A percentile compares a stretch with the other conserved stretches of the same genome.
Evolutionary conservation across 1,284 basidiomycete genomes (phyloP).

Genomic region (Cryptococcus sp.): DNA sequence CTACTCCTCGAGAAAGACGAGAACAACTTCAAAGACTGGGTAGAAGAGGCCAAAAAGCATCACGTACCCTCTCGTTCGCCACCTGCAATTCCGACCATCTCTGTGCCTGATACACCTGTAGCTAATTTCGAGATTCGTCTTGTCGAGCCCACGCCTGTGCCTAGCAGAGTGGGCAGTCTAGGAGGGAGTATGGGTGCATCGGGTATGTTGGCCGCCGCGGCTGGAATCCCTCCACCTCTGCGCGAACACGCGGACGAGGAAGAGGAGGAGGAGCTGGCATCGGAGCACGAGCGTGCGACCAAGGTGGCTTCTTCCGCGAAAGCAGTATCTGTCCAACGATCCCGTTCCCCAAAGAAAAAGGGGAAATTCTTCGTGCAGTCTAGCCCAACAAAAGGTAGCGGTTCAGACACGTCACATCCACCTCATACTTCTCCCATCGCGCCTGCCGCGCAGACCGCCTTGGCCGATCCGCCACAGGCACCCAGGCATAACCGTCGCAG

Average conservation of each 20-base stretch:
- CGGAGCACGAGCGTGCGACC: constrained; percentile 6
- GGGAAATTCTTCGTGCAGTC: constrained; percentile 39
- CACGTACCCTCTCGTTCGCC: constrained; percentile 3
- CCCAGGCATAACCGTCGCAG: constrained; percentile 14
- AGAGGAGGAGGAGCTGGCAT: constrained; percentile 16
- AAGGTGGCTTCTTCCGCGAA: not conserved
- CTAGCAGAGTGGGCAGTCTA: constrained; percentile 44
- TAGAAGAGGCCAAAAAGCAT: constrained; percentile 42
- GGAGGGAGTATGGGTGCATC: constrained; percentile 31
- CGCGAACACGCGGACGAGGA: constrained; percentile 29
- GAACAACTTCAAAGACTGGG: constrained; percentile 48
- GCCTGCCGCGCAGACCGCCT: constrained; percentile 1
- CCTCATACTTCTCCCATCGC: constrained; percentile 16
- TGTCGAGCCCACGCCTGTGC: constrained; percentile 50
- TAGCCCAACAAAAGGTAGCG: constrained; percentile 34
- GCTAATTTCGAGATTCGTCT: constrained; percentile 45
- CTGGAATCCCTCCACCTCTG: constrained; percentile 17
- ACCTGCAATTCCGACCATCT: constrained; percentile 16
- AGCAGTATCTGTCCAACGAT: not conserved
- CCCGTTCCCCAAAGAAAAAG: constrained; percentile 19
- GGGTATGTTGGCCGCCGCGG: constrained; percentile 15
- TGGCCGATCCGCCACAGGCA: not conserved
- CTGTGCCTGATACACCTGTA: constrained; percentile 39
- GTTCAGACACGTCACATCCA: constrained; percentile 36
- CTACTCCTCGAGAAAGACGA: constrained; percentile 43